Evolutionary conservation across 169 alveolate species (phyloP), one percentile per base, ranked within the genome.

Genomic region (Eimeria necatrix): DNA sequence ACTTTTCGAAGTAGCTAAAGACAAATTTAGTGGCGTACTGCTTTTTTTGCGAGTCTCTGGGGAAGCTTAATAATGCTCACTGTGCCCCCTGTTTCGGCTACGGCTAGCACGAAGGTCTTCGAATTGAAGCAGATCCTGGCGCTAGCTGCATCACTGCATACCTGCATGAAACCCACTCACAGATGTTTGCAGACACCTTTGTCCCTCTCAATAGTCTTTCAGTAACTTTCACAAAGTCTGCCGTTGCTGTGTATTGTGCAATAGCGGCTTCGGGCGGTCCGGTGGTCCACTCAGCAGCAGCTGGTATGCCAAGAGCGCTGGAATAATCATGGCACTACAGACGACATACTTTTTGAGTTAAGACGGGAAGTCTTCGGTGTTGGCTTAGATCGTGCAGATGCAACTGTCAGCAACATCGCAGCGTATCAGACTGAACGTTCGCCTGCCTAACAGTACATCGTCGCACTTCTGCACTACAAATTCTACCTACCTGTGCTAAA

Each of bases 331-430:
- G 4, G 9, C 24, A n/a, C 68, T 2, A 61, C 20, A 5, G 64
- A n/a, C 12, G 51, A 61, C 93, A 41, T 18, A 85, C 93, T 61
- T 61, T 85, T 85, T 85, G 93, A 20, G 93, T 59, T 16, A 85
- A 41, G 52, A 85, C 81, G 20, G 93, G 93, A 52, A 85, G 93
- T 12, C 93, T 41, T 61, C 93, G 2, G 52, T 85, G 93, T 61
- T 41, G n/a, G 81, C 81, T 85, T 61, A 85, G 46, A n/a, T 85
- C 93, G 83, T 85, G 93, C 93, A 85, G 24, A 85, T 85, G 93
- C 68, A 85, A 80, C 93, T 85, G 93, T 6, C 4, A 56, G 80
- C 60, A 59, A 9, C 93, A 46, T 5, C 5, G 32, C n/a, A 24
- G 46, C 2, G 41, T 32, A 32, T 32, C 41, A 32, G 41, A 32